A percentile compares a stretch with the other conserved stretches of the same genome.
phyloP scores from a whole-genome alignment of 169 alveolate genomes.

The Eimeria acervulina region DNA sequence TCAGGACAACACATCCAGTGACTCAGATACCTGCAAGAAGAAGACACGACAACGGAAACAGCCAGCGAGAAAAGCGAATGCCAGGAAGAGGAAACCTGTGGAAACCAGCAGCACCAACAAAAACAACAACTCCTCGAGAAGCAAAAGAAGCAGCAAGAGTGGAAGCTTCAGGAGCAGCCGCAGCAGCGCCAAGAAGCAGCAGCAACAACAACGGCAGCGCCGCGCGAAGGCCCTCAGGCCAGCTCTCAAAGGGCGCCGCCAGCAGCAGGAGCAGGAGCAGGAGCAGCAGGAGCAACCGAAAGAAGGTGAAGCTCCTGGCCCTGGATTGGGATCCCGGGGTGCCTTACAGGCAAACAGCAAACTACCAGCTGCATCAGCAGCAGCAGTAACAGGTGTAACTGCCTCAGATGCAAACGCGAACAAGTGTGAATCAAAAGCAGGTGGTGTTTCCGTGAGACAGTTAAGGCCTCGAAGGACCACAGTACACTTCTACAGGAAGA shows the following conservation, averaged over 20 bases:
- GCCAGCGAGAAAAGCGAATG: constrained; percentile 2
- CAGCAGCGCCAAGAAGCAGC: constrained; percentile 31
- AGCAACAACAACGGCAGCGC: constrained; percentile 19
- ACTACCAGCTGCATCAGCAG: neutral
- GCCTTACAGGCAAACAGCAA: constrained; percentile 5
- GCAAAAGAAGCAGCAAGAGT: neutral
- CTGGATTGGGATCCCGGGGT: neutral
- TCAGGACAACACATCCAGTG: constrained; percentile 11
- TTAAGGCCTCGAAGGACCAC: constrained; percentile 54
- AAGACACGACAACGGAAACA: constrained; percentile 20
- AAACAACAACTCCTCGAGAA: neutral
- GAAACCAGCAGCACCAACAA: neutral
- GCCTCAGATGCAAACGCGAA: neutral
- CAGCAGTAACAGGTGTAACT: neutral
- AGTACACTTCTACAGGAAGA: constrained; percentile 60
- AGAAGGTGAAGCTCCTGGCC: neutral
- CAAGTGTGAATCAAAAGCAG: neutral
- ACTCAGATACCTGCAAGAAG: neutral
- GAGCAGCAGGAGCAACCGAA: constrained; percentile 15
- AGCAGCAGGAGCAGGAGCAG: neutral
- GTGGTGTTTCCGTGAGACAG: constrained; percentile 29
- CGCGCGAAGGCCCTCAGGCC: constrained; percentile 72
- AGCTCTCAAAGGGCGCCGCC: constrained; percentile 64
- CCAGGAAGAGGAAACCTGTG: neutral
- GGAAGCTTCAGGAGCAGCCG: constrained; percentile 39